Evolutionary conservation across 2,329 filamentous ascomycete genomes (phyloP).

Genomic region (Hypoxylon sp.): DNA sequence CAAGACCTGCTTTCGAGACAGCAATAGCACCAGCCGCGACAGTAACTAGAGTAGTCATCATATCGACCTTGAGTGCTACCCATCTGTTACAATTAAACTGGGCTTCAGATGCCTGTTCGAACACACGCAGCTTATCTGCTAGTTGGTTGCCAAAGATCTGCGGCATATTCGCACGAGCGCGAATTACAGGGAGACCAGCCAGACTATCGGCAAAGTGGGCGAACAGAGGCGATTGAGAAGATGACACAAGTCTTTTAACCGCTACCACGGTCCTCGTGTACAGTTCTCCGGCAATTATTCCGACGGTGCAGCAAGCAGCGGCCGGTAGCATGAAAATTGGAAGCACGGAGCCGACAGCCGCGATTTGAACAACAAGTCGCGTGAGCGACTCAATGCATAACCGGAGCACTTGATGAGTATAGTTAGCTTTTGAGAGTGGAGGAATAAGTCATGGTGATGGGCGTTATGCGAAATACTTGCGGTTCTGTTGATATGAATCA

Average conservation of each 20-base stretch:
- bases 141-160: slow-evolving; percentile 64
- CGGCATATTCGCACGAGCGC: slow-evolving; percentile 65
- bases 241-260: slow-evolving; percentile 59
- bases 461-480: not conserved
- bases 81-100: slow-evolving; percentile 71
- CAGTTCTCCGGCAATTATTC: slow-evolving; percentile 60
- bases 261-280: slow-evolving; percentile 62
- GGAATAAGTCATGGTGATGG: not conserved
- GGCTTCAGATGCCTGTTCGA: slow-evolving; percentile 64
- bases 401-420: slow-evolving; percentile 58
- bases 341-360: slow-evolving; percentile 60
- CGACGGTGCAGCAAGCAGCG: slow-evolving; percentile 56
- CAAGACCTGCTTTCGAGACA: slow-evolving; percentile 62
- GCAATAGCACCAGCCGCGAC: slow-evolving; percentile 68
- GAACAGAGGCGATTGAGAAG: slow-evolving; percentile 67
- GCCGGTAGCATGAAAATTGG: slow-evolving; percentile 62
- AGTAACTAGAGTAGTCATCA: slow-evolving; percentile 68
- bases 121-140: slow-evolving; percentile 65
- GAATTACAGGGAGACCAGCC: slow-evolving; percentile 66
- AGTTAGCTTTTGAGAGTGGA: slow-evolving; percentile 13
- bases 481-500: not conserved
- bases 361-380: slow-evolving; percentile 55
- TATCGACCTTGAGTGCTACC: slow-evolving; percentile 69
- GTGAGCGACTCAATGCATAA: slow-evolving; percentile 59
- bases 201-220: slow-evolving; percentile 70